Conservation (phyloP, 345 rosid species). For the Gossypium ekmanianum region DNA sequence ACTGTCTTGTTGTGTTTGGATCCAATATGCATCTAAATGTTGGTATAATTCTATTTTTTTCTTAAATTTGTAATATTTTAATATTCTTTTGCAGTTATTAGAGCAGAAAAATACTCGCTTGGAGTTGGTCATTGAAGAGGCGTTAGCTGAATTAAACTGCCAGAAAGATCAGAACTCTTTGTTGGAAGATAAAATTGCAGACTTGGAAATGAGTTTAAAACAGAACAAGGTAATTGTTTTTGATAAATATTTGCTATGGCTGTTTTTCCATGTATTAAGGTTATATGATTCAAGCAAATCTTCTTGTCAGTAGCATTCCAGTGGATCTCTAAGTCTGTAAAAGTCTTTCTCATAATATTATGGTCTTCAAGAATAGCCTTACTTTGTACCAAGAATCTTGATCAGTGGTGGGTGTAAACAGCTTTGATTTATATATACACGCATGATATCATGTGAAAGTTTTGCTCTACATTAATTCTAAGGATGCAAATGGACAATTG, state of each 20-base stretch:
- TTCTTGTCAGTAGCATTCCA: neutral
- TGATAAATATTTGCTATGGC: neutral
- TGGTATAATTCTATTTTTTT: neutral
- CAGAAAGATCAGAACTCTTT: conserved; percentile 52
- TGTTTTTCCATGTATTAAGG: neutral
- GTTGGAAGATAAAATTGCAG: conserved; percentile 45
- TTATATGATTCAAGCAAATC: neutral
- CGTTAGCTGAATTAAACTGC: conserved; percentile 44
- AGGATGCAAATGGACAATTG: neutral
- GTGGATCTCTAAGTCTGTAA: neutral
- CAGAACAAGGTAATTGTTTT: conserved; percentile 49
- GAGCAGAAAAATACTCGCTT: conserved; percentile 65
- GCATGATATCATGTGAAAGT: neutral
- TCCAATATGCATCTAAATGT: neutral
- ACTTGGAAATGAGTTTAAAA: conserved; percentile 46
- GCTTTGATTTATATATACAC: neutral
- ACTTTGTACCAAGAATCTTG: neutral
- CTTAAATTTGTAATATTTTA: conserved; percentile 8
- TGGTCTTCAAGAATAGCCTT: neutral
- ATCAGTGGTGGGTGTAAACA: neutral
- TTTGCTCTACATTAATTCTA: neutral
- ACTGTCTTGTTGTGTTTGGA: neutral
- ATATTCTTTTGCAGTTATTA: conserved; percentile 45
- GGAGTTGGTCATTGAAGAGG: conserved; percentile 47
- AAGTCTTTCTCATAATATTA: neutral